Conservation (phyloP, 2,329 filamentous ascomycete species). For the Nannizziopsis arthrosporioides region DNA sequence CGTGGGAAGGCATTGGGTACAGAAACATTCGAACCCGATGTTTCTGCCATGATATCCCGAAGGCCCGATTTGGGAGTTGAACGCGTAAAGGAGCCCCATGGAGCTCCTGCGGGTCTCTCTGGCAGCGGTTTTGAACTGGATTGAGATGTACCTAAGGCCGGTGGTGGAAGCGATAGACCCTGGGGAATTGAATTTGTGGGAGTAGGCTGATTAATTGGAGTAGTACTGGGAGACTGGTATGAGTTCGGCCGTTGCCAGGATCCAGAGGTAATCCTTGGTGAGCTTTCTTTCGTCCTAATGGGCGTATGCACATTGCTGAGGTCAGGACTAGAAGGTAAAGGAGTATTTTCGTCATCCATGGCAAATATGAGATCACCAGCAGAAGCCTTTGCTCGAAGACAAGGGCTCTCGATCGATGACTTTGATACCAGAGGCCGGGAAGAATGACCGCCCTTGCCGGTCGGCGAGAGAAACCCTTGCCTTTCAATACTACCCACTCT, state of each 20-base stretch:
- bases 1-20: constrained; percentile 37
- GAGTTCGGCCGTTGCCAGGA: too few species aligned
- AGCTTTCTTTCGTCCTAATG: too few species aligned
- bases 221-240: not conserved
- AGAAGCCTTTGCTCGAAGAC: constrained; percentile 56
- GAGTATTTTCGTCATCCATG: constrained; percentile 58
- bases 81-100: constrained; percentile 46
- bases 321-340: not conserved
- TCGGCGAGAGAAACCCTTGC: constrained; percentile 34
- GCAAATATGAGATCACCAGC: constrained; percentile 74
- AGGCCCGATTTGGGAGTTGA: constrained; percentile 57
- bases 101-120: constrained; percentile 25
- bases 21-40: constrained; percentile 39
- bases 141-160: not conserved
- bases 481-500: constrained; percentile 58
- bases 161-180: not conserved
- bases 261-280: too few species aligned
- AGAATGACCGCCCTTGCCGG: constrained; percentile 21
- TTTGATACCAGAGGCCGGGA: constrained; percentile 22
- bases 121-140: constrained; percentile 18
- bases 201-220: not conserved
- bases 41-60: constrained; percentile 62
- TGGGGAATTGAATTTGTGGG: not conserved
- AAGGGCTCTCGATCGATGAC: constrained; percentile 49
- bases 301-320: not conserved